Evolutionary conservation across 129 eudicot genomes (phyloP), one percentile per base, ranked within the genome.

Genomic region (Ambrosia artemisiifolia): DNA sequence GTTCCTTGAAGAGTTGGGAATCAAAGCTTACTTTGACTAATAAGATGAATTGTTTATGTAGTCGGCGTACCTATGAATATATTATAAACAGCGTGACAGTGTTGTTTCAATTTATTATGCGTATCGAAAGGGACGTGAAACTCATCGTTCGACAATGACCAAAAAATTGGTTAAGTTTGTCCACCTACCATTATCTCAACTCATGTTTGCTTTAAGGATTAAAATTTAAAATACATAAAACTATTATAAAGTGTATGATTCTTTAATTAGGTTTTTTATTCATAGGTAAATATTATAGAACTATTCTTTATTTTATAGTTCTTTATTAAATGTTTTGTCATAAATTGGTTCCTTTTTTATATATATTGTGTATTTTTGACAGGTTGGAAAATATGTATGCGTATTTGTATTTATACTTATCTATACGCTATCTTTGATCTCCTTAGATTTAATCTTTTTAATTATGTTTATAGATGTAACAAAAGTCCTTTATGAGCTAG

Each of bases 401-500:
- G 43, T 36, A 5, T 36, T 7, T 36, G 43, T 36, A 1, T 36
- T 36, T 4, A 68, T 49, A 33, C 3, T 17, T 14, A 8, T 8
- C 12, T 30, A 30, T 6, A 32, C 13, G 14, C 20, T 49, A 67
- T 60, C 43, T 48, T 73, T 38, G 54, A 67, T 72, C 64, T 73
- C 50, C 49, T 70, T 63, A 11, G 13, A 40, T 72, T 70, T 72
- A 16, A 4, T 66, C 46, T 71, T 63, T 30, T 40, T 40, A 10
- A 50, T 62, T 63, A 63, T 54, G 30, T 78, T 69, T 61, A 20
- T 64, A 86, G 91, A 86, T 81, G 86, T 86, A 34, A 86, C 91
- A 33, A 85, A 83, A 80, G 91, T 83, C 77, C 85, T 86, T 20
- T 85, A 75, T 42, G 87, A 86, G 84, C 85, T 88, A 6, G 96